phyloP scores from a whole-genome alignment of 495 filamentous ascomycete species.

The Pseudevernia furfuracea region DNA sequence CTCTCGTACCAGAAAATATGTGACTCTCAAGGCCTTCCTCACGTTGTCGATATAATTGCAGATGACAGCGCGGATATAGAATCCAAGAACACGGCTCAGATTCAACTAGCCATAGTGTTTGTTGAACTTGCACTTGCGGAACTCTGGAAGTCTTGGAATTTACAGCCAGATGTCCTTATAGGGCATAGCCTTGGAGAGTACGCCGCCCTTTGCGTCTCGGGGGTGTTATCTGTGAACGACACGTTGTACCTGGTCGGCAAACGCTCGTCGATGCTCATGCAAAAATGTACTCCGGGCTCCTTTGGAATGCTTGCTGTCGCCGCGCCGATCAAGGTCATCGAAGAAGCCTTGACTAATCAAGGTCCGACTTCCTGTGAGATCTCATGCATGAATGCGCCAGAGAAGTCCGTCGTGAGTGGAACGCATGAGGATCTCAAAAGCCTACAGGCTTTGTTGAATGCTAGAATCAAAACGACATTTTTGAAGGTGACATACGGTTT shows the following conservation, averaged over 20 bases:
- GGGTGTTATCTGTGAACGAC: conserved; percentile 27
- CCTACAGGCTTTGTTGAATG: conserved; percentile 6
- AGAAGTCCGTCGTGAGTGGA: conserved; percentile 30
- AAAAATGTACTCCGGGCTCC: conserved; percentile 54
- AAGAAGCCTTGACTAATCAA: background rate
- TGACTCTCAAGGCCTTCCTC: conserved; percentile 28
- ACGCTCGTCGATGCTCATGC: conserved; percentile 56
- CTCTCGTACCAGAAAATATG: conserved; percentile 27
- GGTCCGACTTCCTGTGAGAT: conserved; percentile 27
- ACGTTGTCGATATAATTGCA: conserved; percentile 28
- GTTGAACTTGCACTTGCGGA: conserved; percentile 36
- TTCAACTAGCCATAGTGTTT: conserved; percentile 30
- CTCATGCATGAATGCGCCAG: conserved; percentile 34
- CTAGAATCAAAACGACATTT: background rate
- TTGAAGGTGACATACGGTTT: conserved; percentile 70
- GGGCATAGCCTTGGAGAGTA: conserved; percentile 41
- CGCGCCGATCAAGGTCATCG: background rate
- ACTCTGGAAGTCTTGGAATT: conserved; percentile 33
- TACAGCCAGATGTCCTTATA: conserved; percentile 29
- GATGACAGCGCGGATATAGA: conserved; percentile 21
- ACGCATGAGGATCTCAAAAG: background rate
- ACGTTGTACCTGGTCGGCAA: conserved; percentile 54
- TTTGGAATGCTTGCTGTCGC: conserved; percentile 39
- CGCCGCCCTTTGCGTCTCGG: conserved; percentile 30
- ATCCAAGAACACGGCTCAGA: conserved; percentile 21